Base-by-base conservation (phyloP, 2,329 filamentous ascomycete genomes). In the Fusarium dimerum region DNA sequence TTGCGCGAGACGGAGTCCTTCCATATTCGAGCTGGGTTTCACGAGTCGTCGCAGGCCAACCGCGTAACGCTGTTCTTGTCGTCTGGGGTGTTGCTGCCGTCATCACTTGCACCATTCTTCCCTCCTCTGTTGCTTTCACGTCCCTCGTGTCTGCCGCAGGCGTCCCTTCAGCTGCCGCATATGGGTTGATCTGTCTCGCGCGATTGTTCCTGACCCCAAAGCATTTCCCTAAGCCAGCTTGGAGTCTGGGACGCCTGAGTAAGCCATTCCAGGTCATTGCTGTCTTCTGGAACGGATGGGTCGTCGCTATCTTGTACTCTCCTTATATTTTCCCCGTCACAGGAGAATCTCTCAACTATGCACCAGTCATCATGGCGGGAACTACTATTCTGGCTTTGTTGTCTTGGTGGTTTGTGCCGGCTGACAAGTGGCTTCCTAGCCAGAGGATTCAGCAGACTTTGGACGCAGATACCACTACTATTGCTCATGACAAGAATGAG, bases 11-110 rank as follows among this genome's bases (percentile, higher is more conserved):
- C 60, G 81, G 82, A 36, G 80, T 85, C 17, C 71, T 85, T 3
- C 82, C 83, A 0, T 84, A 78, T 67, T 84, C 81, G 2, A 62
- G 73, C 34, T 83, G 82, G 79, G 83, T 85, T 41, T 78, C 81
- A 5, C 67, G 73, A 16, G 81, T 86, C 3, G 67, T 75, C 9
- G 71, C 76, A 20, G 83, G 82, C 47, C 82, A 85, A 55, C 83
- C 83, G 1, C 76, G 77, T 13, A 84, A 85, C 60, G 82, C 83
- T 6, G 78, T 86, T 41, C 75, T 82, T 16, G 79, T 84, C 10
- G 81, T 85, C 57, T 82, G 81, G 74, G 73, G 58, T 3, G 78
- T 83, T 10, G 75, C 79, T 1, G 71, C 81, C 3, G 58, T 83
- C 17, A 70, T 85, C 36, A 81, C 80, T 15, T 85, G 82, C 72